A percentile compares a stretch with the other conserved stretches of the same genome.
Evolutionary conservation across 129 eudicot species (phyloP).

Genomic region (Pseudognaphalium luteoalbum): DNA sequence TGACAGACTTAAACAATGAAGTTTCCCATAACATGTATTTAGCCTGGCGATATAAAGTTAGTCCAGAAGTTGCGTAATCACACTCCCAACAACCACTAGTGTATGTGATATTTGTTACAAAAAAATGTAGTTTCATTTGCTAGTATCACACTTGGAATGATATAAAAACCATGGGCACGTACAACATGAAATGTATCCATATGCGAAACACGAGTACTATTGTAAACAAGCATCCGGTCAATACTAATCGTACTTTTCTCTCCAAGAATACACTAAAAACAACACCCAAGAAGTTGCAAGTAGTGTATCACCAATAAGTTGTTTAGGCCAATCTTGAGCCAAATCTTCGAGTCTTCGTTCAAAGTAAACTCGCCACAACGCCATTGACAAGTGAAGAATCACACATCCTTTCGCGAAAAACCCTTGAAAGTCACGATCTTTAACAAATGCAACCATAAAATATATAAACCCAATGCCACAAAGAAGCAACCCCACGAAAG

Average conservation of each 20-base stretch:
- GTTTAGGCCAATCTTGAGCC: conserved; percentile 70
- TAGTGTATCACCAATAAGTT: conserved; percentile 57
- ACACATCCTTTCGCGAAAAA: conserved; percentile 80
- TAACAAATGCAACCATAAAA: conserved; percentile 73
- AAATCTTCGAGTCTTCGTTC: conserved; percentile 69
- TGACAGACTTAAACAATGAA: too few species aligned
- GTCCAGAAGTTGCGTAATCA: too few species aligned
- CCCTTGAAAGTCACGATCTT: conserved; percentile 71
- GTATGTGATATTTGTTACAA: too few species aligned
- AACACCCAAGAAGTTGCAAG: conserved; percentile 73
- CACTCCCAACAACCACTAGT: too few species aligned
- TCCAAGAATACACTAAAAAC: conserved; percentile 73
- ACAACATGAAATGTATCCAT: too few species aligned
- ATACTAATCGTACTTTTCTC: conserved; percentile 59
- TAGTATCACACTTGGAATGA: too few species aligned
- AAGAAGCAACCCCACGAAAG: conserved; percentile 66
- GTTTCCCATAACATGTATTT: too few species aligned
- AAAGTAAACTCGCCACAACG: conserved; percentile 62
- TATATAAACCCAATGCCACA: conserved; percentile 61
- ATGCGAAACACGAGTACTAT: too few species aligned
- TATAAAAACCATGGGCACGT: too few species aligned
- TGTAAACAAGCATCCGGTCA: too few species aligned
- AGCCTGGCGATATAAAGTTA: too few species aligned
- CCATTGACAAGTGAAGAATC: conserved; percentile 66
- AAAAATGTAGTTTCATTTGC: too few species aligned